Percentiles rank a stretch among this genome's conserved stretches.
These are phyloP conservation scores for Penicillium sp. DNA, from an alignment of 2,329 filamentous ascomycete genomes.

Conservation along the genomic window DNA sequence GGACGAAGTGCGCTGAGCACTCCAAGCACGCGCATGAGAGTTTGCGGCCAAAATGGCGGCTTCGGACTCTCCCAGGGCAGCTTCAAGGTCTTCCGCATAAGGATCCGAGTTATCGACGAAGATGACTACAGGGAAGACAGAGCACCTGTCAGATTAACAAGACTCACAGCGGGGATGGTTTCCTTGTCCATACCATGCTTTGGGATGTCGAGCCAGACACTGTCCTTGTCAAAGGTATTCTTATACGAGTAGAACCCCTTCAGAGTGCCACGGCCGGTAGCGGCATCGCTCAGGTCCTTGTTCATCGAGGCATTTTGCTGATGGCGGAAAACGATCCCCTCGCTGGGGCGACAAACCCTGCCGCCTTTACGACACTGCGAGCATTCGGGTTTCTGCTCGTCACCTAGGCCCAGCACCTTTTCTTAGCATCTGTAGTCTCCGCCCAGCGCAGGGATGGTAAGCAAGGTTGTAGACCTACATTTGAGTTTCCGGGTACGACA, in stretches of 20 bases:
- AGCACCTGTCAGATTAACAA: background rate
- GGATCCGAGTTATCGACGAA: slow-evolving; percentile 57
- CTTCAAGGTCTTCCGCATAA: slow-evolving; percentile 47
- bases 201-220: slow-evolving; percentile 55
- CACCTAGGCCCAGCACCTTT: too few species aligned
- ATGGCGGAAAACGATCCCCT: slow-evolving; percentile 58
- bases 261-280: slow-evolving; percentile 38
- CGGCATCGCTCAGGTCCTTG: slow-evolving; percentile 34
- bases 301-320: slow-evolving; percentile 64
- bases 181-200: slow-evolving; percentile 48
- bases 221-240: slow-evolving; percentile 54
- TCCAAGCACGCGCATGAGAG: slow-evolving; percentile 22
- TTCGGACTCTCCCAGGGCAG: too few species aligned
- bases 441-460: too few species aligned
- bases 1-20: too few species aligned
- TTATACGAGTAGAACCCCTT: slow-evolving; percentile 59
- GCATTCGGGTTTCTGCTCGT: slow-evolving; percentile 54
- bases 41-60: too few species aligned
- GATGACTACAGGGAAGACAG: slow-evolving; percentile 39
- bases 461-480: too few species aligned
- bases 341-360: slow-evolving; percentile 52
- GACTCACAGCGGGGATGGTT: background rate
- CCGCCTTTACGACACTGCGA: slow-evolving; percentile 54
- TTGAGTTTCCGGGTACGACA: slow-evolving; percentile 56
- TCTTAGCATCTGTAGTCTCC: too few species aligned